These are phyloP conservation scores for Auriscalpium vulgare DNA, from an alignment of 768 basidiomycete genomes.

Conservation along the genomic window DNA sequence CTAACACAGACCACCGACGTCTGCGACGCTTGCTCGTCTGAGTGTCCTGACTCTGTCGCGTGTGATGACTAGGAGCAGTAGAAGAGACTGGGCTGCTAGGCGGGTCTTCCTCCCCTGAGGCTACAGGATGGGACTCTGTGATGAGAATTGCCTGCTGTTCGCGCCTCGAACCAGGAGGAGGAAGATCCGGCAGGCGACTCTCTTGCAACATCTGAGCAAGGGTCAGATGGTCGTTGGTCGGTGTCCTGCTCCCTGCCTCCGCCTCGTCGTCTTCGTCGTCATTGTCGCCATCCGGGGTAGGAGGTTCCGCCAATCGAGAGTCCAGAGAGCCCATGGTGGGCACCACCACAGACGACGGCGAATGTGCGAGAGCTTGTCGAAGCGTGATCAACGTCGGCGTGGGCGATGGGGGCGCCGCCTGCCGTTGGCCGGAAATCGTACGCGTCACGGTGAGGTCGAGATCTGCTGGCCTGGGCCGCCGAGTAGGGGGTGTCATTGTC, in stretches of 20 bases:
- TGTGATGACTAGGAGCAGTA: constrained; percentile 26
- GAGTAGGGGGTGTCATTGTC: constrained; percentile 15
- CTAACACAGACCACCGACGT: constrained; percentile 68
- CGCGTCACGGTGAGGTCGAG: constrained; percentile 42
- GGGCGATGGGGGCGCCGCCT: constrained; percentile 40
- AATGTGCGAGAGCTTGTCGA: constrained; percentile 51
- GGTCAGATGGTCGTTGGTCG: constrained; percentile 52
- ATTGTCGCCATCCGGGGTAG: constrained; percentile 27
- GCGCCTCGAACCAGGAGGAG: constrained; percentile 58
- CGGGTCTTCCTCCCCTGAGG: constrained; percentile 34
- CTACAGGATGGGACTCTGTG: constrained; percentile 31
- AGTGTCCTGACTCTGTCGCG: constrained; percentile 9
- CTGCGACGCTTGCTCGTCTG: constrained; percentile 35
- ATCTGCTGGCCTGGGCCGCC: constrained; percentile 55
- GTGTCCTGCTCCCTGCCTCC: constrained; percentile 14
- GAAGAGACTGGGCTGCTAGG: constrained; percentile 40
- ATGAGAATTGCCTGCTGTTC: constrained; percentile 67
- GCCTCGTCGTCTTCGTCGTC: constrained; percentile 15
- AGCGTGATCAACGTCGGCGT: constrained; percentile 57
- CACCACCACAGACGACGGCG: constrained; percentile 25
- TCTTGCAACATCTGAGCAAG: constrained; percentile 70
- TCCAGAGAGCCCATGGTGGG: constrained; percentile 3
- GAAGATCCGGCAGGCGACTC: constrained; percentile 68
- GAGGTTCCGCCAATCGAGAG: constrained; percentile 11
- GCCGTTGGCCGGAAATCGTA: constrained; percentile 15